These are phyloP conservation scores for Filosporella fistucella DNA, from an alignment of 495 filamentous ascomycete species.

Conservation along the genomic window DNA sequence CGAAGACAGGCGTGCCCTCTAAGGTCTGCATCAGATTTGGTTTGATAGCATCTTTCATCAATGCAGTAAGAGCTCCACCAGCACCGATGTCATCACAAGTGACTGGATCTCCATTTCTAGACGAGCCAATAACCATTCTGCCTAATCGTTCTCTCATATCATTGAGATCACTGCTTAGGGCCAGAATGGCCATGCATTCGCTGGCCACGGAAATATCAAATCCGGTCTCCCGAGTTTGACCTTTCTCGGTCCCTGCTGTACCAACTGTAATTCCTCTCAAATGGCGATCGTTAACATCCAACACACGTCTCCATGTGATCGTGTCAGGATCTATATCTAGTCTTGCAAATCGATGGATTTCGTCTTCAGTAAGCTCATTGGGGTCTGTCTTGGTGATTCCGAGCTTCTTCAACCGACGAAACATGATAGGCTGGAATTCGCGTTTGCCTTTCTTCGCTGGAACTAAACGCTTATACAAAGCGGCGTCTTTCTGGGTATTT, in stretches of 20 bases:
- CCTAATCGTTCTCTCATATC: conserved; percentile 95
- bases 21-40: conserved; percentile 98
- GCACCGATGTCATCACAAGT: conserved; percentile 94
- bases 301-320: conserved; percentile 93
- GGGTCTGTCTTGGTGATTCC: conserved; percentile 94
- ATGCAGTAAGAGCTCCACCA: conserved; percentile 84
- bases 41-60: conserved; percentile 98
- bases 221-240: conserved; percentile 74
- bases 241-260: conserved; percentile 85
- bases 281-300: conserved; percentile 97
- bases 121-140: conserved; percentile 94
- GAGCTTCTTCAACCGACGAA: conserved; percentile 86
- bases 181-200: conserved; percentile 97
- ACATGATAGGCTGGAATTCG: conserved; percentile 83
- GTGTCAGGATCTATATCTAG: conserved; percentile 95
- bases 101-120: conserved; percentile 78
- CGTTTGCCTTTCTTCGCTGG: conserved; percentile 87
- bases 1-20: conserved; percentile 94
- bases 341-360: conserved; percentile 81
- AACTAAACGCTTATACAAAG: conserved; percentile 85
- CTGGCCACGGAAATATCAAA: conserved; percentile 98
- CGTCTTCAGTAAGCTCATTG: conserved; percentile 82
- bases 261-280: conserved; percentile 84
- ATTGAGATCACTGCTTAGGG: conserved; percentile 77
- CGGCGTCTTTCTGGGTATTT: conserved; percentile 83